Base-by-base conservation (phyloP, 2,329 filamentous ascomycete species). In the Sclerotinia minor region DNA sequence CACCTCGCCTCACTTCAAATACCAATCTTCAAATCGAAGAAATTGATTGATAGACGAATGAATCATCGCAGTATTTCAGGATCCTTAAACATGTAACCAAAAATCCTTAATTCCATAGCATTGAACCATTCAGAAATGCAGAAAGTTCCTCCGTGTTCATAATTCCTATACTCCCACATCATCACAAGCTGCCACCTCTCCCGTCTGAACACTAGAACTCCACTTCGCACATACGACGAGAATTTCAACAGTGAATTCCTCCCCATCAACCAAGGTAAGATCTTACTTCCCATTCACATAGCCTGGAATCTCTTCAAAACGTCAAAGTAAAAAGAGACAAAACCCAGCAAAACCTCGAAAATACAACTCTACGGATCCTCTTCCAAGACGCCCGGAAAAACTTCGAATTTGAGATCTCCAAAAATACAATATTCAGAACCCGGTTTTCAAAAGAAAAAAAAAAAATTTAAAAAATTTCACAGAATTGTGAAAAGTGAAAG, bases 391-490 rank as follows among this genome's bases (percentile, higher is more conserved):
- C 26, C 11, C n/a, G n/a, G n/a, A 3, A 11, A 32, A 47, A 60
- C 26, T 32, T 17, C n/a, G 26, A 1, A 32, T 32, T 9, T 6
- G 26, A 60, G 24, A 32, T 60, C 26, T 32, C 6, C 41, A 32
- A n/a, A 32, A 11, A 32, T n/a, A 19, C 41, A 32, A 9, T 1
- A 32, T 24, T 47, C 11, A 4, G 6, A 35, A 9, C 17, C 17
- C 26, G 1, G 26, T 47, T 47, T 15, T 24, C 26, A 47, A n/a
- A 47, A 47, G n/a, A n/a, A n/a, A n/a, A n/a, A n/a, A n/a, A n/a
- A n/a, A n/a, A n/a, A n/a, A n/a, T n/a, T 8, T n/a, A 1, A 2
- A 11, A n/a, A 44, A 17, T 0, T 9, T 2, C 19, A 11, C 15
- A 17, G 6, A 5, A 47, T 35, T n/a, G 57, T 2, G 32, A 47